Evolutionary conservation across 2,329 filamentous ascomycete genomes (phyloP).

Genomic region (Fusarium sp.): DNA sequence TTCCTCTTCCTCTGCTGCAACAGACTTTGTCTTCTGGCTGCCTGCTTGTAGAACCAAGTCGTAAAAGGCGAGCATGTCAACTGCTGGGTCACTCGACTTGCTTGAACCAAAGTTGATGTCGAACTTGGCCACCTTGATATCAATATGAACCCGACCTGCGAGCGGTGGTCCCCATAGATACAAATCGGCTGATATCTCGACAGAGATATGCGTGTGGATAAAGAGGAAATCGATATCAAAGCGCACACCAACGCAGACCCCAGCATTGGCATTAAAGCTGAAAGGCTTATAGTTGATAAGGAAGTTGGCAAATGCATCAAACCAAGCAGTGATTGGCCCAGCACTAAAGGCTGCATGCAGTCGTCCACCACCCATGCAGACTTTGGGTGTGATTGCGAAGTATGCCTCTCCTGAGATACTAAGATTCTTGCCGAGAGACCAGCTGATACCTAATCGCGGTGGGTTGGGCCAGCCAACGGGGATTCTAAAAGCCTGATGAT

Average conservation of each 20-base stretch:
- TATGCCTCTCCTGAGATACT: slow-evolving; percentile 52
- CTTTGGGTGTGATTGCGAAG: slow-evolving; percentile 56
- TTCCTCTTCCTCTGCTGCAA: too few species aligned
- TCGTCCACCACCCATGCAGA: slow-evolving; percentile 52
- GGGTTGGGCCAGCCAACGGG: slow-evolving; percentile 52
- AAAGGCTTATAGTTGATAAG: slow-evolving; percentile 35
- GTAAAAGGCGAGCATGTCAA: too few species aligned
- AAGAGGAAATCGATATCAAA: slow-evolving; percentile 31
- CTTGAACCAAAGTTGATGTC: slow-evolving; percentile 41
- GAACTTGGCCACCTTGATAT: slow-evolving; percentile 46
- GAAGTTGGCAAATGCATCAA: slow-evolving; percentile 28
- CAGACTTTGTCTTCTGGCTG: too few species aligned
- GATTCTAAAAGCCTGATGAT: slow-evolving; percentile 47
- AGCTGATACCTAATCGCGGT: slow-evolving; percentile 50
- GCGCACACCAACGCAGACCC: slow-evolving; percentile 45
- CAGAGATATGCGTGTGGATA: slow-evolving; percentile 27
- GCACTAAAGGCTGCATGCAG: slow-evolving; percentile 23
- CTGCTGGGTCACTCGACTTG: too few species aligned
- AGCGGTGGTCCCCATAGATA: slow-evolving; percentile 33
- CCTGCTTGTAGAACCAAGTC: too few species aligned
- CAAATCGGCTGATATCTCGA: slow-evolving; percentile 33
- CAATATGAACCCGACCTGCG: slow-evolving; percentile 38
- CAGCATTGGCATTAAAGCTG: slow-evolving; percentile 23
- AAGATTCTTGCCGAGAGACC: slow-evolving; percentile 40
- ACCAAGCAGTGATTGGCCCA: slow-evolving; percentile 6